Conservation (phyloP, 2,329 filamentous ascomycete species). For the Colletotrichum siamense region DNA sequence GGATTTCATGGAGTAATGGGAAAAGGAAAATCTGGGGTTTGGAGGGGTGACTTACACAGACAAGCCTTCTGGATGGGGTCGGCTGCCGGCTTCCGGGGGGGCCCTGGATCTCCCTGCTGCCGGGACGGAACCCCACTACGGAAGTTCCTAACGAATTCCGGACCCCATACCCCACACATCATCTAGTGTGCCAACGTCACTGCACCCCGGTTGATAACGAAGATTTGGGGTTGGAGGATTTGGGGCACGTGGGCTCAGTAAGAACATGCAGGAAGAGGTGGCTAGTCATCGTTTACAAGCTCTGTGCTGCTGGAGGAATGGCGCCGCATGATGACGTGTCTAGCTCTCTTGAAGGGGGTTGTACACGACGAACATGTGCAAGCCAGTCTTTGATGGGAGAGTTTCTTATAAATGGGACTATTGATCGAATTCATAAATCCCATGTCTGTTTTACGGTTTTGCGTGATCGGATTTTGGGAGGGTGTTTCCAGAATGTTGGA, state of each 20-base stretch:
- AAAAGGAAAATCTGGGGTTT: background rate
- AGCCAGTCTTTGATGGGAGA: accelerated
- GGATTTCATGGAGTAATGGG: background rate
- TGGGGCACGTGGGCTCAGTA: background rate
- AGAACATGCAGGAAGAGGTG: background rate
- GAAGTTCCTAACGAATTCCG: background rate
- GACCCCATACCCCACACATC: background rate
- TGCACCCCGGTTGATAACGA: background rate
- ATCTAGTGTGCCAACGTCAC: background rate
- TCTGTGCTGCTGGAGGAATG: background rate
- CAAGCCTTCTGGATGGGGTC: background rate
- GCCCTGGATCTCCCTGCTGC: background rate
- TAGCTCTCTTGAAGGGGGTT: background rate
- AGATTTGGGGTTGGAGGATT: background rate
- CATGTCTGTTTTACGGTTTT: background rate
- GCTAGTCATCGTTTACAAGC: background rate
- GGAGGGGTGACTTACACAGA: background rate
- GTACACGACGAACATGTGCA: background rate
- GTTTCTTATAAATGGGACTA: background rate
- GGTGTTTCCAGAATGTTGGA: accelerated
- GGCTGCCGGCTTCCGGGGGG: background rate
- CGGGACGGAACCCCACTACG: background rate
- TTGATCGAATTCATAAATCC: background rate
- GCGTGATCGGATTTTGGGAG: accelerated
- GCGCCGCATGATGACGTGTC: background rate